Conservation (phyloP, 441 rosid species). For the Pelargonium exstipulatum region DNA sequence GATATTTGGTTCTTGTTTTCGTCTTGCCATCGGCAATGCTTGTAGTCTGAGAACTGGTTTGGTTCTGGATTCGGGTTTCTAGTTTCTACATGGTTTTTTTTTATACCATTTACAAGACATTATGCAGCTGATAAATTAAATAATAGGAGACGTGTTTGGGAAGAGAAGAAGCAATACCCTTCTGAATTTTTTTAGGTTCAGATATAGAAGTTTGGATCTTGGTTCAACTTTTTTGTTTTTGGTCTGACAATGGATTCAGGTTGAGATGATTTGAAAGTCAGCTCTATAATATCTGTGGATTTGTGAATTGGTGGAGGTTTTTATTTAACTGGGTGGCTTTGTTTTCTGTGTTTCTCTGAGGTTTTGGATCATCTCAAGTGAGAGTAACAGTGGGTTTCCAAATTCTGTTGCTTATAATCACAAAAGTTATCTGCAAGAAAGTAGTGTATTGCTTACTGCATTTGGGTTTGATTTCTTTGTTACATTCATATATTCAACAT, state of each 20-base stretch:
- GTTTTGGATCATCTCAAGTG: too few species aligned
- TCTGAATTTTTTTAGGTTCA: background rate
- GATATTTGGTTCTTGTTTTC: background rate
- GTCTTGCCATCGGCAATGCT: background rate
- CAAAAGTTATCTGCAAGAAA: background rate
- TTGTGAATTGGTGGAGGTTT: constrained; percentile 10
- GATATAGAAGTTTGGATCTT: background rate
- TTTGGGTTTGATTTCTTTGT: constrained; percentile 8
- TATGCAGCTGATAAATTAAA: background rate
- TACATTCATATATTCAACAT: background rate
- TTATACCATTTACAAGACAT: background rate
- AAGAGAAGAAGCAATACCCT: background rate
- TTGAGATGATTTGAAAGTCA: background rate
- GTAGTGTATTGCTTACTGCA: background rate
- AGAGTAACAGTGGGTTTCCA: background rate
- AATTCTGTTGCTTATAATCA: background rate
- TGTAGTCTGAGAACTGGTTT: background rate
- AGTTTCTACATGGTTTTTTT: background rate
- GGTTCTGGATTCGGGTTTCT: background rate
- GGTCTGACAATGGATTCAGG: background rate
- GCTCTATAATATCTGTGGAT: background rate
- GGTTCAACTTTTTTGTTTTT: background rate
- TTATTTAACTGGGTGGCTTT: constrained; percentile 6
- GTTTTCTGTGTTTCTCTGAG: too few species aligned
- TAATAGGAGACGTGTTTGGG: background rate